Conservation (phyloP, 2,329 filamentous ascomycete species). For the Alternaria postmessia region DNA sequence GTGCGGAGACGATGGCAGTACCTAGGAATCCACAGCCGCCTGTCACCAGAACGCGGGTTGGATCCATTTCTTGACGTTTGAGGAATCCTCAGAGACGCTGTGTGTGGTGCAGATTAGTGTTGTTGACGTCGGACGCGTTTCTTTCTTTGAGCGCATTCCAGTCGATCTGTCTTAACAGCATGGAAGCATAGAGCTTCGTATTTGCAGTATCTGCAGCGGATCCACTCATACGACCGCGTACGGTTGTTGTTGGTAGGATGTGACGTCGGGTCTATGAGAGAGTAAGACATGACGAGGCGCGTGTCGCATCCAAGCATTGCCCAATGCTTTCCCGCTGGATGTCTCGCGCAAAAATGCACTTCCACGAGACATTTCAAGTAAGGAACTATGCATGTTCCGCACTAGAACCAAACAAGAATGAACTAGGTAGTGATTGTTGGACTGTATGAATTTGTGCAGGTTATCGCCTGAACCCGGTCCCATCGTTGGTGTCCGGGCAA, state of each 20-base stretch:
- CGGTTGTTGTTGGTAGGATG: not conserved
- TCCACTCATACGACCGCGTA: not conserved
- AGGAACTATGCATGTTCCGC: not conserved
- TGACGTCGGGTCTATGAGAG: not conserved
- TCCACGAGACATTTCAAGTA: too few relatives aligned
- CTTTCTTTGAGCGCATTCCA: not conserved
- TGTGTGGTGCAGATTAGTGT: not conserved
- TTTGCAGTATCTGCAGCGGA: not conserved
- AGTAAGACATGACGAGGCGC: not conserved
- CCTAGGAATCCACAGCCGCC: constrained; percentile 60
- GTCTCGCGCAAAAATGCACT: not conserved
- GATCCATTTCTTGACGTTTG: constrained; percentile 30
- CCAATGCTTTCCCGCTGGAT: not conserved
- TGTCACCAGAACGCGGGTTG: constrained; percentile 53
- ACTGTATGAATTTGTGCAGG: not conserved
- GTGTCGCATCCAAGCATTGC: not conserved
- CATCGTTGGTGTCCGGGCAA: not conserved
- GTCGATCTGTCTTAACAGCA: not conserved
- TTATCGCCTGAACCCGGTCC: not conserved
- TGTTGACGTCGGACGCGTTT: not conserved
- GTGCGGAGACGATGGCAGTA: constrained; percentile 50
- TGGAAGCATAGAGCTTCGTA: not conserved
- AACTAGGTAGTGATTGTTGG: not conserved
- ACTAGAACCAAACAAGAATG: not conserved
- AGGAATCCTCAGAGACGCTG: not conserved